phyloP scores from a whole-genome alignment of 2,329 filamentous ascomycete species.

The Chrysoporthe cubensis region DNA sequence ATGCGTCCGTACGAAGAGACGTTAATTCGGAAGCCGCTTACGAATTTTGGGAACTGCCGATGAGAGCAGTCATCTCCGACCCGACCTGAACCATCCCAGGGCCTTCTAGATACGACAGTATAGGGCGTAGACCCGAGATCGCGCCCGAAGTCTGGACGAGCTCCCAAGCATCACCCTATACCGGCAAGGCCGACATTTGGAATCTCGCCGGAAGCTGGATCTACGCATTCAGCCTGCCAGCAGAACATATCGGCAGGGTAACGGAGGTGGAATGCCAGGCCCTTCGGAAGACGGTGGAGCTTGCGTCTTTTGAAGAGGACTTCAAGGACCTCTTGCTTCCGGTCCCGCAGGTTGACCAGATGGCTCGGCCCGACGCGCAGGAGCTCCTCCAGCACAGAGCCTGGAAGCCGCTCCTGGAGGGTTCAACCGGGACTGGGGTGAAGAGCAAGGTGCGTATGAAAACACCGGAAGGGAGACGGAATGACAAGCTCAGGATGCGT shows the following conservation, averaged over 20 bases:
- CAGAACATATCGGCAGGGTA: neutral
- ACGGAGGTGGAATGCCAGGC: neutral
- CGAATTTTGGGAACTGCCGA: neutral
- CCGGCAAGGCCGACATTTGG: neutral
- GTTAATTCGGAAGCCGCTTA: neutral
- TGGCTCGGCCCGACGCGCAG: neutral
- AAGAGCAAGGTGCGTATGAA: too few relatives aligned
- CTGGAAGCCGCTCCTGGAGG: neutral
- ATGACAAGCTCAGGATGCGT: too few relatives aligned
- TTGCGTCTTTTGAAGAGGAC: neutral
- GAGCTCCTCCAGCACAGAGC: neutral
- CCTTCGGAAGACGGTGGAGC: neutral
- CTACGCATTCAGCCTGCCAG: neutral
- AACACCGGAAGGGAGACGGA: too few relatives aligned
- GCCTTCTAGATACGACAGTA: neutral
- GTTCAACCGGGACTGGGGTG: too few relatives aligned
- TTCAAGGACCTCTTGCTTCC: neutral
- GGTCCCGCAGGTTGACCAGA: neutral
- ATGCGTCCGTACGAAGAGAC: neutral
- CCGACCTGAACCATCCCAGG: neutral
- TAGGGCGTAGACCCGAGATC: neutral
- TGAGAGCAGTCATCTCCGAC: neutral
- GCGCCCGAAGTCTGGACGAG: neutral
- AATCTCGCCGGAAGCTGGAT: neutral
- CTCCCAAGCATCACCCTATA: neutral